Conservation (phyloP, 352 stramenopile species). For the Pythium rhizo-oryzae region DNA sequence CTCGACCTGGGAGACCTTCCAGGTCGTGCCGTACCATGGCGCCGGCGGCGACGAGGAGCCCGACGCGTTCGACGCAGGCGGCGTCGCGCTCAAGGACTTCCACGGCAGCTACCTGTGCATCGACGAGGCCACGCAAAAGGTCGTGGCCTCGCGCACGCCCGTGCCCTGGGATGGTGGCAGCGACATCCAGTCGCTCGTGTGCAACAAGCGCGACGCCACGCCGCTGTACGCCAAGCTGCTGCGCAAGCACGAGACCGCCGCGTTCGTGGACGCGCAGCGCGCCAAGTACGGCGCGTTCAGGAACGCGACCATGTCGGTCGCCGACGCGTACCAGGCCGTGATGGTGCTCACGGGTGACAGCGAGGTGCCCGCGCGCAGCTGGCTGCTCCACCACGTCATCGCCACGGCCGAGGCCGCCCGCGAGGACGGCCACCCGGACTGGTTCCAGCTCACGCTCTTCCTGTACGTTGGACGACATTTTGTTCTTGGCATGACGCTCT, state of each 20-base stretch:
- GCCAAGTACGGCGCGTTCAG: constrained; percentile 52
- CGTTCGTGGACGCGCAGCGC: constrained; percentile 52
- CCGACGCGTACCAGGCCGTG: constrained; percentile 60
- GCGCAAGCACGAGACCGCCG: constrained; percentile 70
- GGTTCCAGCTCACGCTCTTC: constrained; percentile 79
- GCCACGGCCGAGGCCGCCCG: constrained; percentile 58
- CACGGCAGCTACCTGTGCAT: constrained; percentile 82
- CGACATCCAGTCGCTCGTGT: constrained; percentile 76
- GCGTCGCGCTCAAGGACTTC: constrained; percentile 75
- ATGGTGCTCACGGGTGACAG: constrained; percentile 65
- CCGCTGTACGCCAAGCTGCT: constrained; percentile 71
- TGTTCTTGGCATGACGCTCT: no score
- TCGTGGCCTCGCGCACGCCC: constrained; percentile 47
- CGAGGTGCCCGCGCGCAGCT: constrained; percentile 41
- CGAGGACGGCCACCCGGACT: constrained; percentile 75
- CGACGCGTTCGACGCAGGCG: constrained; percentile 30
- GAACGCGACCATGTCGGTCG: constrained; percentile 57
- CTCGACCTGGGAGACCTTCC: constrained; percentile 90
- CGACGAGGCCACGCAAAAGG: constrained; percentile 43
- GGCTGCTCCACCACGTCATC: constrained; percentile 77
- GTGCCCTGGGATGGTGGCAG: constrained; percentile 68
- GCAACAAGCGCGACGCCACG: constrained; percentile 54
- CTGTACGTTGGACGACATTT: constrained; percentile 36
- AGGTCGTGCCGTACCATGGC: constrained; percentile 64
- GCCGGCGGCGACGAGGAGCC: not conserved